Percentiles rank a stretch among this genome's conserved stretches.
phyloP scores from a whole-genome alignment of 257 asterid genomes.

The Verbascum thapsus region DNA sequence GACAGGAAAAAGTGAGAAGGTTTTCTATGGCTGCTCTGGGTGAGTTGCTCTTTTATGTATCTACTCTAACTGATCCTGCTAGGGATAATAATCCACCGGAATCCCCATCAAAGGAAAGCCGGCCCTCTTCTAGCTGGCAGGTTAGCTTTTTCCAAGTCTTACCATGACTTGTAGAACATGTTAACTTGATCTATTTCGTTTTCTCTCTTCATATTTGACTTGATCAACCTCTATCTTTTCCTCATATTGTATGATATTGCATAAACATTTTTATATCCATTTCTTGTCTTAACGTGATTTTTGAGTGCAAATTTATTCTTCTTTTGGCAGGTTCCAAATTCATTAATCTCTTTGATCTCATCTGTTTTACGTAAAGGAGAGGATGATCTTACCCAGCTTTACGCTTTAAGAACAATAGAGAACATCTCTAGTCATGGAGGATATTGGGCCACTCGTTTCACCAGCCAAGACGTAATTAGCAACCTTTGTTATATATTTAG shows the following conservation, averaged over 20 bases:
- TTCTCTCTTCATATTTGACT: too few species aligned
- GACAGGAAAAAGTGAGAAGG: conserved; percentile 95
- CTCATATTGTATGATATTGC: conserved; percentile 2
- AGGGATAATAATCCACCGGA: conserved; percentile 68
- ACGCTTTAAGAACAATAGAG: conserved; percentile 93
- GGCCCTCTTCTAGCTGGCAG: conserved; percentile 92
- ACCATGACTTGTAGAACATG: conserved; percentile 22
- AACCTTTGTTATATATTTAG: conserved; percentile 85
- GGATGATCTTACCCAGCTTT: conserved; percentile 93
- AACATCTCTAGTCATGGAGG: conserved; percentile 98
- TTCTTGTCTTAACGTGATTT: conserved; percentile 14
- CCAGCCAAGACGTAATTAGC: conserved; percentile 85
- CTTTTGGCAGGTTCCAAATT: conserved; percentile 71
- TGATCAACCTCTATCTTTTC: neutral
- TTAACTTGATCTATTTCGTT: conserved; percentile 10
- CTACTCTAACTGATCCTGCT: conserved; percentile 78
- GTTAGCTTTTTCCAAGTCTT: conserved; percentile 47
- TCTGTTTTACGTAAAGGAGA: conserved; percentile 90
- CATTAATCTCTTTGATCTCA: conserved; percentile 77
- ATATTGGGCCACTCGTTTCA: conserved; percentile 92
- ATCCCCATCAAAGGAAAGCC: conserved; percentile 85
- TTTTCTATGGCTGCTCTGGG: conserved; percentile 99
- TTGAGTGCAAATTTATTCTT: conserved; percentile 23
- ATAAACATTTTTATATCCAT: neutral
- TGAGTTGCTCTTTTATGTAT: conserved; percentile 89